phyloP scores from a whole-genome alignment of 1,284 basidiomycete genomes.

The Cutaneotrichosporon cavernicola region DNA sequence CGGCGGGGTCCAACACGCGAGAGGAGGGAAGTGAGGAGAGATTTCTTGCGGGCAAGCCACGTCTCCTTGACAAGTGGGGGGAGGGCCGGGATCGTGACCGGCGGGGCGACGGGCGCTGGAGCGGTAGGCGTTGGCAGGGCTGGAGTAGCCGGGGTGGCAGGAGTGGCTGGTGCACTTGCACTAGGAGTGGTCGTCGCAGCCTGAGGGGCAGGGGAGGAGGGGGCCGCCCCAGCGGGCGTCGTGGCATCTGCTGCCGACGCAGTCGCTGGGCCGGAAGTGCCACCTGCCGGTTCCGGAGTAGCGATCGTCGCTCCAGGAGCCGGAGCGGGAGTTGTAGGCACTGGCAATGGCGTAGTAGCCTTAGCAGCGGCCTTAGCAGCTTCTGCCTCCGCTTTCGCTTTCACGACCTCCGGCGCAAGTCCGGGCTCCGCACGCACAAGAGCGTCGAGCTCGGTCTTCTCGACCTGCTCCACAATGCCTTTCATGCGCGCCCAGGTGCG shows the following conservation, averaged over 20 bases:
- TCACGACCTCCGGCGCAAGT: constrained; percentile 15
- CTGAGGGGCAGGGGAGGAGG: neutral
- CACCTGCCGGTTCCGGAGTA: neutral
- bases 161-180: neutral
- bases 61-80: constrained; percentile 22
- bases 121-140: neutral
- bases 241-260: neutral
- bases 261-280: neutral
- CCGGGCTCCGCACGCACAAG: constrained; percentile 33
- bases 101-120: neutral
- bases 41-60: constrained; percentile 29
- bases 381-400: constrained; percentile 13
- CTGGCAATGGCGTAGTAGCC: neutral
- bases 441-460: constrained; percentile 31
- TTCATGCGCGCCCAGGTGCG: constrained; percentile 38
- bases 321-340: neutral
- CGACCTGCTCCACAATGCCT: constrained; percentile 32
- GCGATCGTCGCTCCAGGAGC: neutral
- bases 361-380: neutral
- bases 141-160: neutral
- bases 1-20: constrained; percentile 27
- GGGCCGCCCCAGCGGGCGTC: neutral
- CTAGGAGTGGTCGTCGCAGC: neutral
- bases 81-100: constrained; percentile 1
- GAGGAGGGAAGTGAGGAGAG: constrained; percentile 31